Evolutionary conservation across 306 rosid species (phyloP), one percentile per base, ranked within the genome.

Genomic region (Cercis canadensis): DNA sequence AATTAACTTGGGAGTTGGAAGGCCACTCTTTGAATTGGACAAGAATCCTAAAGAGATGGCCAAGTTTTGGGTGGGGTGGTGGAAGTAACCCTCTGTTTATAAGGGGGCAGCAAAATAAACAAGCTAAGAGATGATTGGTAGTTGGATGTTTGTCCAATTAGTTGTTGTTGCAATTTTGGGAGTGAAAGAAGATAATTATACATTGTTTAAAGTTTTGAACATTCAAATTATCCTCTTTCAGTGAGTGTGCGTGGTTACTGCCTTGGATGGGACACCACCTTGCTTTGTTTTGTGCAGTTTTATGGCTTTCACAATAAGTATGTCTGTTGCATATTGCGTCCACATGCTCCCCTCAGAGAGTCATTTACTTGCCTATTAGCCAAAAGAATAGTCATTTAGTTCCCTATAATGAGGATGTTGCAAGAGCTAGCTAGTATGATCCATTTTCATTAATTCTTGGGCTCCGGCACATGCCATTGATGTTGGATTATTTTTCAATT

Each of bases 21-120:
- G 3, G 17, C 32, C 12, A 37, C 43, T 9, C 2, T 6, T 6
- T 7, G 49, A 73, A 15, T 59, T 21, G 60, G 80, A 57, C 78
- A 71, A 71, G 67, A 69, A 41, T 18, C 53, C 69, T 57, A 50
- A n/a, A 59, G 78, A 32, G 37, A 33, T 21, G 53, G 61, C 62
- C 47, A 73, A 62, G 47, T 56, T 50, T 13, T 55, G 80, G 73
- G 56, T 61, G 7, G 45, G 57, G 29, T 14, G 71, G 51, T 62
- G 67, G 32, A 16, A 36, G 65, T 33, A 40, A 16, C 14, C 7
- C 31, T 41, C 18, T 17, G 43, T 57, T 16, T 24, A 24, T 1
- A 3, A 3, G 29, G 14, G 31, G 40, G 67, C 10, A 53, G 62
- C 56, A 36, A 49, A 54, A 60, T 14, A 45, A 47, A 31, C 45